phyloP scores from a whole-genome alignment of 1,284 basidiomycete species.

The Cryptococcus sp. region DNA sequence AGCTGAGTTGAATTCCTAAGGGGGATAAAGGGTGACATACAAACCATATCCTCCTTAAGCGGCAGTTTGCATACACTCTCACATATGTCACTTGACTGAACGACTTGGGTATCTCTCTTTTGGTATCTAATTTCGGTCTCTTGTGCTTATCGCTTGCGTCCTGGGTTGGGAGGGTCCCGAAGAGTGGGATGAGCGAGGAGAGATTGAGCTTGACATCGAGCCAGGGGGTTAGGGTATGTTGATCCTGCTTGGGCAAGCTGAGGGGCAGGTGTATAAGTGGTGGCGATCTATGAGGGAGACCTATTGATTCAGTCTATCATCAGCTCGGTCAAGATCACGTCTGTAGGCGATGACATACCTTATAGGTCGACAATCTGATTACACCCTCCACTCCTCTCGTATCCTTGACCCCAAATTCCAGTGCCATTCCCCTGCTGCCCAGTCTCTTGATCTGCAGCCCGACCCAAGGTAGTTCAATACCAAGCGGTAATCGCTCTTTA shows the following conservation, averaged over 20 bases:
- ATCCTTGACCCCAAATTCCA: constrained; percentile 74
- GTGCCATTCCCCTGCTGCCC: constrained; percentile 60
- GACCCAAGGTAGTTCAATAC: constrained; percentile 66
- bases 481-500: constrained; percentile 47
- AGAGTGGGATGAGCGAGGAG: constrained; percentile 59
- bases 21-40: constrained; percentile 16
- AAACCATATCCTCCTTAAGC: constrained; percentile 74
- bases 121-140: background rate
- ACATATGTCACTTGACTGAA: constrained; percentile 66
- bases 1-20: background rate
- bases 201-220: constrained; percentile 62
- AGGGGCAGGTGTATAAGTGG: constrained; percentile 70
- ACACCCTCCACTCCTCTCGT: constrained; percentile 57
- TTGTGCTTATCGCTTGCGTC: constrained; percentile 1
- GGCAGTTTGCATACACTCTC: constrained; percentile 74
- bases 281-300: constrained; percentile 50
- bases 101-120: constrained; percentile 34
- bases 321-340: constrained; percentile 2
- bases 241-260: constrained; percentile 55
- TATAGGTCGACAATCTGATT: constrained; percentile 71
- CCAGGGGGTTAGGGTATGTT: constrained; percentile 65
- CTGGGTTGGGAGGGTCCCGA: constrained; percentile 50
- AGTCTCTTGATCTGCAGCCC: constrained; percentile 68
- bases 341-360: constrained; percentile 59
- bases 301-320: constrained; percentile 56